Base-by-base conservation (phyloP, 1,284 basidiomycete genomes). In the Wolfiporia cocos region DNA sequence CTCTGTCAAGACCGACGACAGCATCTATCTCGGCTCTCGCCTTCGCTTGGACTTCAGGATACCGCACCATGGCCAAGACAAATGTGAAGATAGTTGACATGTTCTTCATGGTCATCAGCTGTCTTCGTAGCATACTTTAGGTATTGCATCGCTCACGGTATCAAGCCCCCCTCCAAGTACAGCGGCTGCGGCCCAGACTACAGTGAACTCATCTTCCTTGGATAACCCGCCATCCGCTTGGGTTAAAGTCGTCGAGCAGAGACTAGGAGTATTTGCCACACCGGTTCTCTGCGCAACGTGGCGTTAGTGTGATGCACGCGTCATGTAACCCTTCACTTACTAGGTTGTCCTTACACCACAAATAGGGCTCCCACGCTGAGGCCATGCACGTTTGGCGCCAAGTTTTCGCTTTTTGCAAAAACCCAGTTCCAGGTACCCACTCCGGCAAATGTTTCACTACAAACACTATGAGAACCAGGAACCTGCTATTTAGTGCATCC, bases 1-100 rank as follows among this genome's bases (percentile, higher is more conserved):
- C 49, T 10, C 58, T 50, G 6, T 55, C 55, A 5, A 36, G 34
- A n/a, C 61, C 59, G n/a, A 65, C 37, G 18, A 58, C 54, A 5
- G 46, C 41, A 17, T 62, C 61, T 20, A 65, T 52, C 43, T 64
- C 62, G 6, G 48, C 53, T 30, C 61, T 59, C 0, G 61, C 62
- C 28, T 53, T 56, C 29, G 37, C 39, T 42, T 64, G 62, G 2
- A 58, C 49, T 9, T 60, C 56, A 2, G 63, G 62, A 41, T 58
- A 41, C 2, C 57, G 47, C 14, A 54, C 47, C 59, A 65, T 63
- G 12, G 58, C 57, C 12, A 58, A 51, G 37, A 57, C 51, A 46
- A 61, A 58, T 12, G 53, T 46, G 37, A 54, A 37, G 17, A 56
- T 49, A 3, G 52, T 46, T 6, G 59, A 58, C 15, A 56, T 53